phyloP scores from a whole-genome alignment of 371 early-diverging fungal genomes.

The Vairimorpha ceranae region DNA sequence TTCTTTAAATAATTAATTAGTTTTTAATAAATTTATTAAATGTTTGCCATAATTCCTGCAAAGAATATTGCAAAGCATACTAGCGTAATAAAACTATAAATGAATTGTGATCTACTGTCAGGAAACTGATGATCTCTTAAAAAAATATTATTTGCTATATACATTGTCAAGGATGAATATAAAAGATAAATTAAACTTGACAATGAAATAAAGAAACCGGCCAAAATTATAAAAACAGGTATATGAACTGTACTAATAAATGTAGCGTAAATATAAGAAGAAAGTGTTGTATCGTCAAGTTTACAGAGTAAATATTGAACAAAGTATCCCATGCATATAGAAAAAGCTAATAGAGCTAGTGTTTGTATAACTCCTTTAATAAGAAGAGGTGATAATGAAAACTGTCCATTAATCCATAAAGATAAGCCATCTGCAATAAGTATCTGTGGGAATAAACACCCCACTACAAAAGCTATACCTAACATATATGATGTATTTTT shows the following conservation, averaged over 20 bases:
- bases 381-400: no score
- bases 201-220: no score
- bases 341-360: no score
- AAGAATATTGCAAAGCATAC: not conserved
- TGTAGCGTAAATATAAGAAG: constrained; percentile 10
- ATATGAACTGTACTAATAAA: not conserved
- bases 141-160: not conserved
- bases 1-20: no score
- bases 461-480: not conserved
- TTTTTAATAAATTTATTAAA: no score
- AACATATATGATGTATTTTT: not conserved
- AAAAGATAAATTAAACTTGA: not conserved
- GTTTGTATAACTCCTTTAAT: no score
- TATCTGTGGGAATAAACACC: no score
- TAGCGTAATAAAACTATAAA: not conserved
- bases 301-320: not conserved
- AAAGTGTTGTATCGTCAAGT: constrained; percentile 3
- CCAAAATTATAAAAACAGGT: constrained; percentile 8
- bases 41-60: no score
- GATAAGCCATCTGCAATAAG: no score
- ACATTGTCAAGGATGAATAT: not conserved
- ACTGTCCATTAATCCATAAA: no score
- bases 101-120: not conserved
- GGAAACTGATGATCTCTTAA: not conserved
- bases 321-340: not conserved